phyloP scores from a whole-genome alignment of 495 filamentous ascomycete genomes.

The Aspergillus diversus region DNA sequence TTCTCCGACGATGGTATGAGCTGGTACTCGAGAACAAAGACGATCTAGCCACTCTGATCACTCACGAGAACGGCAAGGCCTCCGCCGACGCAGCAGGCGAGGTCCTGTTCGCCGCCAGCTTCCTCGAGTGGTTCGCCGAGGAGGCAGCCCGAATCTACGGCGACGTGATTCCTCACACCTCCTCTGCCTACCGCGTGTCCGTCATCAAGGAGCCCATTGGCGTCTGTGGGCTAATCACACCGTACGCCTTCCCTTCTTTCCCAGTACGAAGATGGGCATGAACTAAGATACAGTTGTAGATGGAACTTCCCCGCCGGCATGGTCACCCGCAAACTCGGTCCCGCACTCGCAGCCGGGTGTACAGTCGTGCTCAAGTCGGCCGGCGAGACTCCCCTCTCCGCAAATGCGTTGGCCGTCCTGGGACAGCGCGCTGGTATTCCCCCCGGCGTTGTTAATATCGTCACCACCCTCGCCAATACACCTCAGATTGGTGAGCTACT shows the following conservation, averaged over 20 bases:
- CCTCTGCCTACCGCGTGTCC: conserved; percentile 41
- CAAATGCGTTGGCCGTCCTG: conserved; percentile 57
- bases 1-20: conserved; percentile 28
- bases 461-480: conserved; percentile 58
- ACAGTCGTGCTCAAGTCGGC: conserved; percentile 52
- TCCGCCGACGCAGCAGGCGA: conserved; percentile 49
- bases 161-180: conserved; percentile 36
- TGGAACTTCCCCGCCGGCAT: conserved; percentile 54
- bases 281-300: too few species aligned
- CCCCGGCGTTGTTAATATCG: conserved; percentile 61
- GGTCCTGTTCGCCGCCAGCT: conserved; percentile 49
- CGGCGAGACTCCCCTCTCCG: conserved; percentile 57
- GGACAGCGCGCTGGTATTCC: conserved; percentile 62
- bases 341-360: conserved; percentile 66
- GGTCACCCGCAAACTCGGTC: conserved; percentile 61
- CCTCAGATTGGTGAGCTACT: conserved; percentile 59
- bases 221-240: conserved; percentile 42
- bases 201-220: conserved; percentile 56
- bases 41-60: conserved; percentile 50
- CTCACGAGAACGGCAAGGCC: conserved; percentile 54
- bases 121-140: conserved; percentile 56
- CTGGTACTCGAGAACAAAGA: conserved; percentile 42
- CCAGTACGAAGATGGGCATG: too few species aligned
- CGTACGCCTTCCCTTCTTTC: conserved; percentile 10
- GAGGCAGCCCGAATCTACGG: conserved; percentile 54